Conservation (phyloP, 768 basidiomycete species). For the Leucosporidium yakuticum region DNA sequence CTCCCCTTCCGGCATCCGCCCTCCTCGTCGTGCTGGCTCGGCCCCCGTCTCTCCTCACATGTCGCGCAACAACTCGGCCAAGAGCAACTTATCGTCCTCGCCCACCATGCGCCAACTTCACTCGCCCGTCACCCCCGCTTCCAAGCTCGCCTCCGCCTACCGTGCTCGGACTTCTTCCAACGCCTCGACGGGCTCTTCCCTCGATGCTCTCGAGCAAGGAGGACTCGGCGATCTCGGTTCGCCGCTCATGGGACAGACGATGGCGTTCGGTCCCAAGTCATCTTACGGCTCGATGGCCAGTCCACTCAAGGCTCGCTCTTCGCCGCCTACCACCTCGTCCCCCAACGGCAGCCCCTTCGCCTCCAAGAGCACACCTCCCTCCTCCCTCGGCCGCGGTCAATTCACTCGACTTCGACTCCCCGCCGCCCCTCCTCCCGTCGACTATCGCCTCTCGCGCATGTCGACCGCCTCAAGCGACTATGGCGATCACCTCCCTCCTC, state of each 20-base stretch:
- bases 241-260: constrained; percentile 15
- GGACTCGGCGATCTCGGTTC: constrained; percentile 1
- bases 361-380: no score
- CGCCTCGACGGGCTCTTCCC: neutral
- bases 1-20: no score
- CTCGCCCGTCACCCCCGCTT: neutral
- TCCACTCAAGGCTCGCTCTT: neutral
- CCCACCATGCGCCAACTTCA: neutral
- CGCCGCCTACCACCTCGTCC: no score
- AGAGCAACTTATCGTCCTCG: neutral
- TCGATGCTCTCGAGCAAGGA: neutral
- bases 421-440: neutral
- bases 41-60: no score
- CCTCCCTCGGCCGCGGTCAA: neutral
- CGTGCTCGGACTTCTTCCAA: neutral
- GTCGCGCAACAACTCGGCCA: neutral
- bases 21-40: no score
- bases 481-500: neutral
- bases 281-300: neutral
- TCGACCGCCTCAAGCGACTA: neutral
- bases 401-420: neutral
- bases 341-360: no score
- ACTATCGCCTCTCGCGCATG: neutral
- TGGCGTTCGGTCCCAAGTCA: constrained; percentile 13
- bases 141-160: neutral